Conservation (phyloP, 1,139 yeast species). For the Yamadazyma dushanensis region DNA sequence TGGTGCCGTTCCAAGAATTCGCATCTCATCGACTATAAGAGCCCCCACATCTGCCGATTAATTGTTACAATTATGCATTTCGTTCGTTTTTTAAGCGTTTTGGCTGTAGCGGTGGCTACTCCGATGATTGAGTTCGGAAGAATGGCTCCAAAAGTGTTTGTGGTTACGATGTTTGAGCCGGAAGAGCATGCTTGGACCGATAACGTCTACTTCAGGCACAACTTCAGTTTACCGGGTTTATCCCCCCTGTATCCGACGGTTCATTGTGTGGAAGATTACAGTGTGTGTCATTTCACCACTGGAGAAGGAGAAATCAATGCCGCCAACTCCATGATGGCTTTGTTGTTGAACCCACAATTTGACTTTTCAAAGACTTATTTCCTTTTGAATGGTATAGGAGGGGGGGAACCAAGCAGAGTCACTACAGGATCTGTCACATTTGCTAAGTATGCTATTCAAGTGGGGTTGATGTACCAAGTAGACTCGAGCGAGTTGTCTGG, state of each 20-base stretch:
- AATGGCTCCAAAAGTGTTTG: slow-evolving; percentile 49
- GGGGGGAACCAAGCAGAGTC: slow-evolving; percentile 54
- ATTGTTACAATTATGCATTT: neutral
- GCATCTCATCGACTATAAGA: neutral
- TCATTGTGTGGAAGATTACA: slow-evolving; percentile 54
- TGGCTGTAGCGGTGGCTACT: neutral
- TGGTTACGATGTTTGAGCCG: slow-evolving; percentile 56
- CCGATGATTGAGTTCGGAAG: slow-evolving; percentile 5
- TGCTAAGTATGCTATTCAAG: slow-evolving; percentile 64
- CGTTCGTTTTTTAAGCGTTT: slow-evolving; percentile 1
- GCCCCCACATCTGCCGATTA: neutral
- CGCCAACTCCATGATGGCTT: slow-evolving; percentile 58
- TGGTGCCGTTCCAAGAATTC: slow-evolving; percentile 1
- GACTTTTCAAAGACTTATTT: slow-evolving; percentile 62
- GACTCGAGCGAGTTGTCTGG: slow-evolving; percentile 45
- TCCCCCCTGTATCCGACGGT: slow-evolving; percentile 60
- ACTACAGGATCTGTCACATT: slow-evolving; percentile 59
- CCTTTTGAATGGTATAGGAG: slow-evolving; percentile 67
- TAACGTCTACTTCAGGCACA: slow-evolving; percentile 46
- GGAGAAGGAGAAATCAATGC: slow-evolving; percentile 75
- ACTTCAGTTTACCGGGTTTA: slow-evolving; percentile 61
- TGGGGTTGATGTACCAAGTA: slow-evolving; percentile 59
- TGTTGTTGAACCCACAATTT: slow-evolving; percentile 53
- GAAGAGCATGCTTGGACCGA: slow-evolving; percentile 59
- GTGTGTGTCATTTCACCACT: slow-evolving; percentile 61